Evolutionary conservation across 2,329 filamentous ascomycete species (phyloP).

Genomic region (Acrocalymma vagum): DNA sequence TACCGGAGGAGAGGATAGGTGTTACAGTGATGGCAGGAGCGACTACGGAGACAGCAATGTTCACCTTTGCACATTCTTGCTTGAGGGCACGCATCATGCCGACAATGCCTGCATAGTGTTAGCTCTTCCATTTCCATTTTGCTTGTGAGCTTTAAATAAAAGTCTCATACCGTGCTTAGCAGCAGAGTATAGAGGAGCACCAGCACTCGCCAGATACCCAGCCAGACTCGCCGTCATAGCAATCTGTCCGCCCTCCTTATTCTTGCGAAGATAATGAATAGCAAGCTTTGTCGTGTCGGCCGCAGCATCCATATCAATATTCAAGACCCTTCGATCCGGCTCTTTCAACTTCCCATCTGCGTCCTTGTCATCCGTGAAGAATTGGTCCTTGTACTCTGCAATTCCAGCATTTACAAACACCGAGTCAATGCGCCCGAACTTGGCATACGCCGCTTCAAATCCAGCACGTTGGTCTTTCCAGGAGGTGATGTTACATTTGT

Average conservation of each 20-base stretch:
- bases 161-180: constrained; percentile 56
- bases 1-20: constrained; percentile 49
- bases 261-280: constrained; percentile 56
- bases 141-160: too few relatives aligned
- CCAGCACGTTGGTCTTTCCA: constrained; percentile 56
- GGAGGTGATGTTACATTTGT: constrained; percentile 55
- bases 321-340: constrained; percentile 55
- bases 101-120: constrained; percentile 47
- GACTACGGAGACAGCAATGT: constrained; percentile 57
- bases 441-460: constrained; percentile 51
- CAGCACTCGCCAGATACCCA: constrained; percentile 58
- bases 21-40: constrained; percentile 60
- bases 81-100: constrained; percentile 61
- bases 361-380: constrained; percentile 58
- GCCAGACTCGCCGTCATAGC: constrained; percentile 59
- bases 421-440: constrained; percentile 55
- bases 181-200: constrained; percentile 58
- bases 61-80: constrained; percentile 55
- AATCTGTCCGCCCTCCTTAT: constrained; percentile 53
- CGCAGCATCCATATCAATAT: constrained; percentile 58
- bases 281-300: constrained; percentile 58
- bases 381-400: constrained; percentile 58
- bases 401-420: constrained; percentile 62
- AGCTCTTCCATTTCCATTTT: too few relatives aligned
- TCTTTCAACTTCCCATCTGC: constrained; percentile 52